phyloP scores from a whole-genome alignment of 371 early-diverging fungal genomes.

The Saksenaea vasiformis region DNA sequence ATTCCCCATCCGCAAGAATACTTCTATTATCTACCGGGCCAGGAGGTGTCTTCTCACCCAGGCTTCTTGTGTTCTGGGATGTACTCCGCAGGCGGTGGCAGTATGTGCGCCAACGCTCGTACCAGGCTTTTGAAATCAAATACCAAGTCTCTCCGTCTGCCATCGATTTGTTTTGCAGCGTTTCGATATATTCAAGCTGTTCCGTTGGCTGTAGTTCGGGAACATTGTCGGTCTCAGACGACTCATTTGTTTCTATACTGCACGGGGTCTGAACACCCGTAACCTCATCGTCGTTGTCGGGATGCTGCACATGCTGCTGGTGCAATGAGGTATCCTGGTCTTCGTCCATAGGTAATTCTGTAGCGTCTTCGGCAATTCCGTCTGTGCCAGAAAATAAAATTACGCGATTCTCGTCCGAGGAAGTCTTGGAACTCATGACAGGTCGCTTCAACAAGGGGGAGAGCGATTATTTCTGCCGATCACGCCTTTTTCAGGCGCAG shows the following conservation, averaged over 20 bases:
- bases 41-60: constrained; percentile 16
- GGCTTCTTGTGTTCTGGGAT: constrained; percentile 2
- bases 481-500: too few relatives aligned
- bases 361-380: too few relatives aligned
- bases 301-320: neutral
- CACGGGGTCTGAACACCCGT: neutral
- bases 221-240: neutral
- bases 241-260: neutral
- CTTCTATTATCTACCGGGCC: constrained; percentile 17
- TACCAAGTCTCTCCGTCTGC: constrained; percentile 19
- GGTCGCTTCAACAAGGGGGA: too few relatives aligned
- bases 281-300: neutral
- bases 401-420: too few relatives aligned
- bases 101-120: constrained; percentile 14
- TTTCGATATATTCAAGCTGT: constrained; percentile 15
- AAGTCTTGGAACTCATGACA: too few relatives aligned
- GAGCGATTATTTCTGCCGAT: too few relatives aligned
- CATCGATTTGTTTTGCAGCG: constrained; percentile 7
- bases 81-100: constrained; percentile 16
- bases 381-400: too few relatives aligned
- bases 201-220: constrained; percentile 16
- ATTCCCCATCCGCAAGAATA: constrained; percentile 2
- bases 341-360: too few relatives aligned
- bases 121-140: constrained; percentile 17
- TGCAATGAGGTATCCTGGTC: too few relatives aligned